phyloP scores from a whole-genome alignment of 179 eudicot species.

The Silene noctiflora region DNA sequence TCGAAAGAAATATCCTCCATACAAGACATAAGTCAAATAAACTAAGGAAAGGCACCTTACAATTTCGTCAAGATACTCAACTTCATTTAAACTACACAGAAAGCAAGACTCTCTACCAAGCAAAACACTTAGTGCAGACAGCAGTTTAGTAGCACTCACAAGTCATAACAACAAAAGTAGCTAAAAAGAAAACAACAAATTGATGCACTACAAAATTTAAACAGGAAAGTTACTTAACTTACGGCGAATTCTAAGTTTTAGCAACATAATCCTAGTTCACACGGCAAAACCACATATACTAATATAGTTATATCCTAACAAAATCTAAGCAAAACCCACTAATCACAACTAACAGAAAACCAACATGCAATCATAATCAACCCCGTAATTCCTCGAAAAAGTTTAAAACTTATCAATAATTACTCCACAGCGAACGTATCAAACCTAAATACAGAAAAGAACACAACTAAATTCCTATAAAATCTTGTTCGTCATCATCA shows the following conservation, averaged over 20 bases:
- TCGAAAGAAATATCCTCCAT: constrained; percentile 11
- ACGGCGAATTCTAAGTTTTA: background rate
- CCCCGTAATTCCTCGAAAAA: background rate
- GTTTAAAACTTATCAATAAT: background rate
- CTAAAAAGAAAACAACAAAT: background rate
- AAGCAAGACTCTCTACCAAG: background rate
- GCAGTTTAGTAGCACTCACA: background rate
- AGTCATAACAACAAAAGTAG: background rate
- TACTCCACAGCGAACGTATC: background rate
- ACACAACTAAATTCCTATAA: background rate
- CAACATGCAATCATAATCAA: constrained; percentile 4
- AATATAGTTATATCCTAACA: background rate
- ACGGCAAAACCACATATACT: constrained; percentile 17
- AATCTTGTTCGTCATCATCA: background rate
- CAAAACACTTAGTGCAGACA: background rate
- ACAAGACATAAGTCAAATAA: background rate
- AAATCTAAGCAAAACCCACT: background rate
- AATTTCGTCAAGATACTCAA: constrained; percentile 5
- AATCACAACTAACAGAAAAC: constrained; percentile 8
- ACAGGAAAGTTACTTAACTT: background rate
- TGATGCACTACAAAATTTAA: background rate
- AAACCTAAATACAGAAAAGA: constrained; percentile 1
- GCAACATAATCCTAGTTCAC: constrained; percentile 1
- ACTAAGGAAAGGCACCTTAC: constrained; percentile 3
- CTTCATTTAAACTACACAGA: background rate